Conservation (phyloP, 768 basidiomycete species). For the Phylloporus rhodoxanthus region DNA sequence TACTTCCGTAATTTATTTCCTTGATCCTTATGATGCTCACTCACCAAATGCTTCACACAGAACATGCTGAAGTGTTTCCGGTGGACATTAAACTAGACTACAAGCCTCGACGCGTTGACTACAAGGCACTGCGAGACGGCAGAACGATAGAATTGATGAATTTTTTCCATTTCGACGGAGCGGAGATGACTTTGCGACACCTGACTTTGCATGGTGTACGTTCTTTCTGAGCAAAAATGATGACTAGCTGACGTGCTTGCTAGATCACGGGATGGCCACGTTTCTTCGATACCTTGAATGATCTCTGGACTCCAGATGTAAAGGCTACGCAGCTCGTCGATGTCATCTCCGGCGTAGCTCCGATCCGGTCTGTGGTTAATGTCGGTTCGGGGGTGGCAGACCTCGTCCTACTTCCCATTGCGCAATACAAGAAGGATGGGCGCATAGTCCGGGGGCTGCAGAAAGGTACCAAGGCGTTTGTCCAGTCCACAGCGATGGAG, state of each 20-base stretch:
- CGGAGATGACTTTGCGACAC: slow-evolving; percentile 95
- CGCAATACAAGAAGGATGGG: slow-evolving; percentile 96
- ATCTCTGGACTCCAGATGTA: slow-evolving; percentile 98
- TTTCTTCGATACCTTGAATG: slow-evolving; percentile 88
- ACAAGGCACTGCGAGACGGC: slow-evolving; percentile 83
- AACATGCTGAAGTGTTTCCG: slow-evolving; percentile 92
- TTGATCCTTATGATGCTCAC: slow-evolving; percentile 1
- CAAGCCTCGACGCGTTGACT: slow-evolving; percentile 95
- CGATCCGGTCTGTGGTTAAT: slow-evolving; percentile 94
- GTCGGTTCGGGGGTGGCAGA: slow-evolving; percentile 97
- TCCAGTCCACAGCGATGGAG: slow-evolving; percentile 92
- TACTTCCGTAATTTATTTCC: slow-evolving; percentile 60
- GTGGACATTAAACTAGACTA: slow-evolving; percentile 96
- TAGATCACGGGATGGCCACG: slow-evolving; percentile 92
- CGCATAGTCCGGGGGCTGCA: slow-evolving; percentile 89
- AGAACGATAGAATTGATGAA: slow-evolving; percentile 97
- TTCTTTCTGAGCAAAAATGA: slow-evolving; percentile 10
- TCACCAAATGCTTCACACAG: slow-evolving; percentile 34
- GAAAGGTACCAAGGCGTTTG: slow-evolving; percentile 88
- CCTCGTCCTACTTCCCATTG: slow-evolving; percentile 89
- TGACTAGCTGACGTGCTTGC: slow-evolving; percentile 8
- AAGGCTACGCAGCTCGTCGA: slow-evolving; percentile 97
- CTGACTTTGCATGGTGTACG: slow-evolving; percentile 87
- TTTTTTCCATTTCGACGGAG: slow-evolving; percentile 99
- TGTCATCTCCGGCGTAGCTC: slow-evolving; percentile 93